These are phyloP conservation scores for Marasmius tenuissimus DNA, from an alignment of 1,284 basidiomycete species.

Conservation along the genomic window DNA sequence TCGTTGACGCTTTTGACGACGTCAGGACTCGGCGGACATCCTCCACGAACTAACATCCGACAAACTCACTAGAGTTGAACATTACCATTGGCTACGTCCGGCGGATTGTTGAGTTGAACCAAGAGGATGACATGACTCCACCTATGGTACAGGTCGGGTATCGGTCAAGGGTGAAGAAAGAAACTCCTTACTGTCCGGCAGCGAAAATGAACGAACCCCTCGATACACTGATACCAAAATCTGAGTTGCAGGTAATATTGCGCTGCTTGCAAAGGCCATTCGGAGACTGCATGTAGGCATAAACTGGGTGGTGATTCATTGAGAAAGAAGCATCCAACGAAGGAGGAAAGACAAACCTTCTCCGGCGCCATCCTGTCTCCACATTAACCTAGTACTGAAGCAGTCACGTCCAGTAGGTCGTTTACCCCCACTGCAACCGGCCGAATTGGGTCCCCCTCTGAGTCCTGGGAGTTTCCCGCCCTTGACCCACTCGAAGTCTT, in stretches of 20 bases:
- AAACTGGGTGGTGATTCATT: constrained; percentile 43
- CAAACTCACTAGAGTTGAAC: constrained; percentile 51
- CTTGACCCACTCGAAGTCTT: constrained; percentile 67
- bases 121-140: constrained; percentile 61
- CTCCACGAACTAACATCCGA: neutral
- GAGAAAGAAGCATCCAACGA: neutral
- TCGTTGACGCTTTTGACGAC: constrained; percentile 50
- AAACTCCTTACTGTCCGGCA: constrained; percentile 49
- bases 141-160: constrained; percentile 30
- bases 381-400: constrained; percentile 74
- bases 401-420: constrained; percentile 57
- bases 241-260: constrained; percentile 62
- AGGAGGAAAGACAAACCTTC: constrained; percentile 52
- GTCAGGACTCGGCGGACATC: neutral
- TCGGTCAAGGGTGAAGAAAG: neutral
- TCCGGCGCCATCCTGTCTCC: constrained; percentile 59
- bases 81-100: constrained; percentile 55
- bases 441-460: constrained; percentile 58
- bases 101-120: constrained; percentile 59
- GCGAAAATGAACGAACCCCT: constrained; percentile 70
- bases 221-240: constrained; percentile 70
- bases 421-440: constrained; percentile 67
- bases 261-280: constrained; percentile 58
- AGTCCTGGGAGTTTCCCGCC: constrained; percentile 75
- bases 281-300: constrained; percentile 59